phyloP scores from a whole-genome alignment of 768 basidiomycete genomes.

The Trametes maxima region DNA sequence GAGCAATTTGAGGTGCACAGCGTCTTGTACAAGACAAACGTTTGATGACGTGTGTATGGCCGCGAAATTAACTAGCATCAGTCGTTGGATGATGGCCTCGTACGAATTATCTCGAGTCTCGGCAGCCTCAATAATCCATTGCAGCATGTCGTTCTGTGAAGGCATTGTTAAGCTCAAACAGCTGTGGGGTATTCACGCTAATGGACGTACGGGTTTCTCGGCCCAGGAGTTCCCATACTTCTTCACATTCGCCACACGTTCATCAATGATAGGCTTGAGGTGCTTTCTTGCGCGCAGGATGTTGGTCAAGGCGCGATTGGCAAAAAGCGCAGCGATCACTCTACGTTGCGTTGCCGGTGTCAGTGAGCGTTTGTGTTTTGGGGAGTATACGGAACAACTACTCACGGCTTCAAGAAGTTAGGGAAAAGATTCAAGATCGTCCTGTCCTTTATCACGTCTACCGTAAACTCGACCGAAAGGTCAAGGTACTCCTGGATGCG shows the following conservation, averaged over 20 bases:
- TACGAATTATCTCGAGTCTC: constrained; percentile 10
- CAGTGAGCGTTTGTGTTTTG: neutral
- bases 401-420: neutral
- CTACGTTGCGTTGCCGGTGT: neutral
- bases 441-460: neutral
- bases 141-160: constrained; percentile 36
- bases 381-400: neutral
- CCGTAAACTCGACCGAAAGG: neutral
- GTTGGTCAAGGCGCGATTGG: neutral
- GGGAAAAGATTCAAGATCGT: neutral
- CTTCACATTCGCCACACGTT: constrained; percentile 28
- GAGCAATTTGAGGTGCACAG: constrained; percentile 19
- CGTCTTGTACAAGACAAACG: constrained; percentile 6
- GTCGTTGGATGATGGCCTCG: constrained; percentile 27
- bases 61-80: constrained; percentile 33
- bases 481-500: neutral
- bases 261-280: constrained; percentile 36
- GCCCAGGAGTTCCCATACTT: constrained; percentile 32
- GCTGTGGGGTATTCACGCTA: neutral
- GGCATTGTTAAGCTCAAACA: neutral
- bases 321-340: neutral
- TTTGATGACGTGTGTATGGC: constrained; percentile 25
- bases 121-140: constrained; percentile 36
- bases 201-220: constrained; percentile 37
- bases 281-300: constrained; percentile 2